phyloP scores from a whole-genome alignment of 2,329 filamentous ascomycete species.

The Beauveria scarabaeidicola region DNA sequence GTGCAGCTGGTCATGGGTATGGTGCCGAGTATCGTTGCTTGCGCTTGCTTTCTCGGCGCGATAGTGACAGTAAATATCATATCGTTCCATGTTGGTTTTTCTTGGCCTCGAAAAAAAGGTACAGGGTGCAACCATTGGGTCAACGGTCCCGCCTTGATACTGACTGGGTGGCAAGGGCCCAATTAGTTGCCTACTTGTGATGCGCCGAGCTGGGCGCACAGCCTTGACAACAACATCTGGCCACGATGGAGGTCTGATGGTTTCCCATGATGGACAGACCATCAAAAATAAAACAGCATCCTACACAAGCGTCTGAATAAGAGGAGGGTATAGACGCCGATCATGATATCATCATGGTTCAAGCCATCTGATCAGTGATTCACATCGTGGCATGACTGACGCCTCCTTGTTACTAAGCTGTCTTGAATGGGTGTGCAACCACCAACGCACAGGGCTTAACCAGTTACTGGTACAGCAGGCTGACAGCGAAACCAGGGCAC shows the following conservation, averaged over 20 bases:
- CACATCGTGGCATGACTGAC: not conserved
- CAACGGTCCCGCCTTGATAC: too few relatives aligned
- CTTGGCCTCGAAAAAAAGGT: too few relatives aligned
- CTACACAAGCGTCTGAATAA: not conserved
- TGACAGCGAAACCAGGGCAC: not conserved
- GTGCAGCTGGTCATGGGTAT: not conserved
- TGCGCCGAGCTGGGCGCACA: not conserved
- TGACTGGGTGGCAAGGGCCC: too few relatives aligned
- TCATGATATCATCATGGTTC: conserved; percentile 2
- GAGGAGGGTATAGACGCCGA: not conserved
- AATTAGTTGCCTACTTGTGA: too few relatives aligned
- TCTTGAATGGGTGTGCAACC: not conserved
- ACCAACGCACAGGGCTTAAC: not conserved
- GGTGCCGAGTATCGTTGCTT: not conserved
- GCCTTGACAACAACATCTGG: not conserved
- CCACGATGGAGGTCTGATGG: not conserved
- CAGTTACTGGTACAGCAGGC: not conserved
- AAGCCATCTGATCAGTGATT: not conserved
- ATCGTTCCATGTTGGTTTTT: too few relatives aligned
- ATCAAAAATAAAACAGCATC: not conserved
- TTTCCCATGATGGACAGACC: not conserved
- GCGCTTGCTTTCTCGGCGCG: not conserved
- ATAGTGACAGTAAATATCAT: not conserved
- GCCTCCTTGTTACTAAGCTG: not conserved
- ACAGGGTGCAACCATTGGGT: too few relatives aligned